Evolutionary conservation across 2,329 filamentous ascomycete genomes (phyloP), one percentile per base, ranked within the genome.

Genomic region (Talaromyces islandicus): DNA sequence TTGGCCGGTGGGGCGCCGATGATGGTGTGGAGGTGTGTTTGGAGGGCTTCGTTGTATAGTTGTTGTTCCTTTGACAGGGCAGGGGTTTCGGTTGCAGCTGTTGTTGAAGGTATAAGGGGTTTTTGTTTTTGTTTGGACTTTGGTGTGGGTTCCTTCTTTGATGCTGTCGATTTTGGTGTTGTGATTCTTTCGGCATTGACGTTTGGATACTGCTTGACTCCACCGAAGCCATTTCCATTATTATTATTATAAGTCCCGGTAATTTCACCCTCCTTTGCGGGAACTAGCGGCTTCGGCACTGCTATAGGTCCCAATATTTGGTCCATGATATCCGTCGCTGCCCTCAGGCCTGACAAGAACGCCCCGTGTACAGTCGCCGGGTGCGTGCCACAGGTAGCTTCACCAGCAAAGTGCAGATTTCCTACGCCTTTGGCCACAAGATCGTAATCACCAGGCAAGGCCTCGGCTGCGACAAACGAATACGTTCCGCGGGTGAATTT

Each of bases 291-390:
- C 3, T 80, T 81, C 0, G 89, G 89, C 11, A 96, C 79, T 51
- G 88, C 78, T 61, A 99, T 91, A 0, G 91, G 88, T 0, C 94
- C 94, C 32, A 94, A 80, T 71, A 97, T 84, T 2, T 85, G 80
- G 58, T 93, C 88, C 41, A 96, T 80, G 2, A 99, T 84, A 69
- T 97, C 92, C 3, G 90, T 88, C 11, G 94, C 94, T 3, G 89
- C 94, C 55, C 94, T 88, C 6, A 99, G 81, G 2, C 94, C 95
- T 1, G 94, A 97, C 4, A 99, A 80, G 70, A 97, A 99, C 9
- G 94, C 95, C 6, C 94, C 94, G 67, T 99, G 94, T 0, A 99
- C 94, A 2, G 94, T 99, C 32, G 95, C 94, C 12, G 95, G 94
- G 71, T 99, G 92, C 0, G 92, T 96, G 53, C 91, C 92, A 67